These are phyloP conservation scores for Pythium apleroticum DNA, from an alignment of 352 stramenopile species.

Conservation along the genomic window DNA sequence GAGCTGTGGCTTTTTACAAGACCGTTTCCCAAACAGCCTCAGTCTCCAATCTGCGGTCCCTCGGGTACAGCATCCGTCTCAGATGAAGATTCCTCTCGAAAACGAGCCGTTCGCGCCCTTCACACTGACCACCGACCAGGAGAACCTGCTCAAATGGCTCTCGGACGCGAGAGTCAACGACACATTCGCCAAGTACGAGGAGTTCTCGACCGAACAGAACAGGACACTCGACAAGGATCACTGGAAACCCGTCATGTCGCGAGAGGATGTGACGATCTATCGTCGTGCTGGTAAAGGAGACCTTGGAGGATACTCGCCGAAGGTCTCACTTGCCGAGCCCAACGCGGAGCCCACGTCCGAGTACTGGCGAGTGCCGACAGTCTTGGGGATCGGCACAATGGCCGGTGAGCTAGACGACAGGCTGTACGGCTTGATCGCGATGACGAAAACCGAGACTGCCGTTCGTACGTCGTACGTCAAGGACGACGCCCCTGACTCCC, in stretches of 20 bases:
- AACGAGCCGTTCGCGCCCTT: conserved; percentile 54
- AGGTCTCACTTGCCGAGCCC: conserved; percentile 19
- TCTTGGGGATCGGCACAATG: conserved; percentile 8
- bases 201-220: conserved; percentile 5
- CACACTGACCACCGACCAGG: conserved; percentile 28
- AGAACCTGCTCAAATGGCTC: conserved; percentile 13
- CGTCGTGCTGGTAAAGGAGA: conserved; percentile 11
- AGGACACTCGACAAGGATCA: conserved; percentile 2
- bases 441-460: conserved; percentile 4
- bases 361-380: conserved; percentile 31
- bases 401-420: conserved; percentile 13
- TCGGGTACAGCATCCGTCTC: no score
- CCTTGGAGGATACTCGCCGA: conserved; percentile 5
- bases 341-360: conserved; percentile 27
- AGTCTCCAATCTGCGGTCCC: no score
- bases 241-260: conserved; percentile 20
- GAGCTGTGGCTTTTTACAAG: no score
- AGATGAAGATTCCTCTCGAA: conserved; percentile 57
- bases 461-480: conserved; percentile 18
- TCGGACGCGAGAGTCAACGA: background rate
- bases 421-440: conserved; percentile 14
- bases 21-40: no score
- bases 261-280: conserved; percentile 28
- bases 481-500: conserved; percentile 9
- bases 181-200: conserved; percentile 10